Percentiles rank a stretch among this genome's conserved stretches.
Conservation (phyloP, 2,329 filamentous ascomycete species). For the Conoideocrella luteorostrata region DNA sequence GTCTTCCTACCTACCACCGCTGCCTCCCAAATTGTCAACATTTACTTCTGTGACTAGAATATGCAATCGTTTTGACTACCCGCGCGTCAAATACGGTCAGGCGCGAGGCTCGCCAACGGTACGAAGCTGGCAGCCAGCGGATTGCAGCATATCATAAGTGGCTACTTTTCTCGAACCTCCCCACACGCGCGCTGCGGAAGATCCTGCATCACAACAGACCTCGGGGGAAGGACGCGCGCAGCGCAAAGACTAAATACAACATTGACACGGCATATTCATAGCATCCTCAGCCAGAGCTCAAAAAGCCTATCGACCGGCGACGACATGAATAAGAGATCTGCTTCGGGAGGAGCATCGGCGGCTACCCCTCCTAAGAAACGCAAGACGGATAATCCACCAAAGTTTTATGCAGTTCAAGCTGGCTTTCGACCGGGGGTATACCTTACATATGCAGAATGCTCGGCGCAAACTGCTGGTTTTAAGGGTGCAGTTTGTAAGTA, state of each 20-base stretch:
- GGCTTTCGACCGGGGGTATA: conserved; percentile 57
- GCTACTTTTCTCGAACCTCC: not conserved
- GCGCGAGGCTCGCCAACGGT: conserved; percentile 16
- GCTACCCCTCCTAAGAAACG: conserved; percentile 35
- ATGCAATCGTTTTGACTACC: conserved; percentile 24
- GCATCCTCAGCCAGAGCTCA: conserved; percentile 12
- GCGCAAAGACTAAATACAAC: too few species aligned
- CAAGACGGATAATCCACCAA: conserved; percentile 42
- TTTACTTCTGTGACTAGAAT: too few species aligned
- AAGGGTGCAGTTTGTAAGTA: conserved; percentile 62
- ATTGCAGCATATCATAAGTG: not conserved
- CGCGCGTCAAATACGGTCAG: conserved; percentile 17
- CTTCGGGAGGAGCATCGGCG: conserved; percentile 13
- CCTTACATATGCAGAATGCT: conserved; percentile 53
- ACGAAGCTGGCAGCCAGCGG: conserved; percentile 10
- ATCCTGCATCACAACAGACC: too few species aligned
- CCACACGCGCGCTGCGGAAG: not conserved
- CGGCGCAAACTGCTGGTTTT: conserved; percentile 54
- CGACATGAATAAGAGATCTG: conserved; percentile 26
- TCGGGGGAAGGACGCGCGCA: too few species aligned
- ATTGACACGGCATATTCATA: conserved; percentile 12
- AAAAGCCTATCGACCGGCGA: not conserved
- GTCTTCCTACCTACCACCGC: too few species aligned
- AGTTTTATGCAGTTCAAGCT: conserved; percentile 57
- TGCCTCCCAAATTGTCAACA: too few species aligned